These are phyloP conservation scores for Carex sylvatica DNA, from an alignment of 202 grass and related monocot species.

Conservation along the genomic window DNA sequence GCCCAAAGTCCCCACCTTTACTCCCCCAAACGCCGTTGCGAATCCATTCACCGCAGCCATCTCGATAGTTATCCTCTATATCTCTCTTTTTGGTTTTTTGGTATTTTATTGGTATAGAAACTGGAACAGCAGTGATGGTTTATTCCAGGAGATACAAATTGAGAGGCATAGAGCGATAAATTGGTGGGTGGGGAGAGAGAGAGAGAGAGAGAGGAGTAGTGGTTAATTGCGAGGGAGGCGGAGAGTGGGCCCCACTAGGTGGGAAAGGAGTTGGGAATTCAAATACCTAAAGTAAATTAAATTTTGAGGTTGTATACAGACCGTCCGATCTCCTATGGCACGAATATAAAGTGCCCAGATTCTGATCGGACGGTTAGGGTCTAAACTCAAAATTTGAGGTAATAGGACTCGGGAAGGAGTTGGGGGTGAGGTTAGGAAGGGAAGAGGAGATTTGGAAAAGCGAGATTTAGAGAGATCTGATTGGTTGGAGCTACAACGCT, in stretches of 20 bases:
- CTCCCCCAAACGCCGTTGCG: slow-evolving; percentile 23
- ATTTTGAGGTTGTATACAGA: too few species aligned
- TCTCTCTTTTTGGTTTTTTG: background rate
- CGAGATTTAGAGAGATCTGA: slow-evolving; percentile 34
- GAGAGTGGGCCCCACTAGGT: slow-evolving; percentile 34
- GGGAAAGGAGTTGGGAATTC: background rate
- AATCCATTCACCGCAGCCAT: slow-evolving; percentile 45
- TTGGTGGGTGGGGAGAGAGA: background rate
- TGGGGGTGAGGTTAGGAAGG: slow-evolving; percentile 29
- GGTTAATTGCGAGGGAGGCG: slow-evolving; percentile 25
- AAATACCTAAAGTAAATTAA: too few species aligned
- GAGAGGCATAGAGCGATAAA: slow-evolving; percentile 4
- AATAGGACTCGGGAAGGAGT: too few species aligned
- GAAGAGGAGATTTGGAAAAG: slow-evolving; percentile 33
- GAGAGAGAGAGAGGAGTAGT: slow-evolving; percentile 17
- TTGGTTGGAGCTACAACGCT: slow-evolving; percentile 43
- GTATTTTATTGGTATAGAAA: slow-evolving; percentile 7
- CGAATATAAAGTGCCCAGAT: too few species aligned
- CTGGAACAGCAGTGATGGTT: slow-evolving; percentile 13
- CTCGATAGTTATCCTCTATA: slow-evolving; percentile 25
- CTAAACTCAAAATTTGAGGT: too few species aligned
- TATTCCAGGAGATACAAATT: slow-evolving; percentile 9
- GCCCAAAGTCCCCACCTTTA: slow-evolving; percentile 21
- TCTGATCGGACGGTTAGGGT: background rate
- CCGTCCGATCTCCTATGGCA: too few species aligned